Conservation (phyloP, 176 grass and related monocot species). For the Oryza nivara region DNA sequence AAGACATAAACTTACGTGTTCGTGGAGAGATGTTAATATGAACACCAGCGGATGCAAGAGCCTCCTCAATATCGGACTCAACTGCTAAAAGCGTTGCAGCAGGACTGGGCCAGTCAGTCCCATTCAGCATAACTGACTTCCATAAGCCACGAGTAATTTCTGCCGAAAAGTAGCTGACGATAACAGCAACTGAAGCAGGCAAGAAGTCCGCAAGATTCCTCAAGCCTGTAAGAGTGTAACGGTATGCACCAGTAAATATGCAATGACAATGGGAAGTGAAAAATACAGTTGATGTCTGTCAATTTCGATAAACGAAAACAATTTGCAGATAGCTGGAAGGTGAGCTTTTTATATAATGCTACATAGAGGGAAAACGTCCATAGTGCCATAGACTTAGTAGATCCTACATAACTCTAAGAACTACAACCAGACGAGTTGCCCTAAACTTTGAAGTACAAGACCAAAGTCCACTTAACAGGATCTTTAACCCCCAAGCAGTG, state of each 20-base stretch:
- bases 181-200: conserved; percentile 75
- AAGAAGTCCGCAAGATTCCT: conserved; percentile 74
- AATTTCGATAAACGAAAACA: not conserved
- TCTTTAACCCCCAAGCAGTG: not conserved
- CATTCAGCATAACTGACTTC: conserved; percentile 81
- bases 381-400: not conserved
- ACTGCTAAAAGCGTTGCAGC: conserved; percentile 53
- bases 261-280: not conserved
- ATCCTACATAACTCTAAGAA: not conserved
- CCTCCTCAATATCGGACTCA: conserved; percentile 77
- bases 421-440: not conserved
- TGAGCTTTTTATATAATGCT: not conserved
- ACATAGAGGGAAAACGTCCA: not conserved
- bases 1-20: conserved; percentile 38
- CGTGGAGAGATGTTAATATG: conserved; percentile 63
- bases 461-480: not conserved
- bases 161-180: conserved; percentile 68
- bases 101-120: conserved; percentile 81
- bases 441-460: not conserved
- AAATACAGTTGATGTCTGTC: not conserved
- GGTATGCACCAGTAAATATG: conserved; percentile 30
- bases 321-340: not conserved
- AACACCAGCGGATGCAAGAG: conserved; percentile 79
- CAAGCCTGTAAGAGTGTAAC: conserved; percentile 59
- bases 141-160: conserved; percentile 85